Evolutionary conservation across 495 filamentous ascomycete genomes (phyloP).

Genomic region (Articulospora tetracladia): DNA sequence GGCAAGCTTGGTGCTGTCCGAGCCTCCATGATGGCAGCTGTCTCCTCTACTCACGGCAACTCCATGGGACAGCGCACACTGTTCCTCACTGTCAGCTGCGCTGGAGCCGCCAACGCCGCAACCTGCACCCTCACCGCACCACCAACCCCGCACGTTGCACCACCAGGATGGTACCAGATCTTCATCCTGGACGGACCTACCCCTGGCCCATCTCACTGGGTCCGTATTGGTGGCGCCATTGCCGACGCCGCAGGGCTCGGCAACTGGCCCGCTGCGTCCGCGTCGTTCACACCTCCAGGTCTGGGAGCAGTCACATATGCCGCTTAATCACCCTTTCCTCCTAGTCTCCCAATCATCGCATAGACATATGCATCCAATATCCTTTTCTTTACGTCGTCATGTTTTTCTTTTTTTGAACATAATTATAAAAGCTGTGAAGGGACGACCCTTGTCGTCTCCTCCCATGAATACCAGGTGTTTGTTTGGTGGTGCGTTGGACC

Average conservation of each 20-base stretch:
- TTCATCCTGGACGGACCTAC: conserved; percentile 56
- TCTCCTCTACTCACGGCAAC: conserved; percentile 59
- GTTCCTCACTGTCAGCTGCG: conserved; percentile 48
- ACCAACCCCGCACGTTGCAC: conserved; percentile 46
- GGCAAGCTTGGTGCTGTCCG: conserved; percentile 35
- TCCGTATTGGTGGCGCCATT: conserved; percentile 53
- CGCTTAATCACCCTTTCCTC: too few species aligned
- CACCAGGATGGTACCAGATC: conserved; percentile 61
- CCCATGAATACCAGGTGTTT: too few species aligned
- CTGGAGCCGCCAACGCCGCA: conserved; percentile 3
- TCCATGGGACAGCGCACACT: conserved; percentile 58
- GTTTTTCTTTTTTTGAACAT: too few species aligned
- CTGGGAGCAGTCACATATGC: conserved; percentile 11
- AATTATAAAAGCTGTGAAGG: too few species aligned
- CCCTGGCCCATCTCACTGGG: conserved; percentile 49
- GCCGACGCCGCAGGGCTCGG: conserved; percentile 52
- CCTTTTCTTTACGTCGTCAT: too few species aligned
- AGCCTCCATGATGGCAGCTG: conserved; percentile 53
- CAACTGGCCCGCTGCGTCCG: conserved; percentile 50
- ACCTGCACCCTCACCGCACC: conserved; percentile 52
- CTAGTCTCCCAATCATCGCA: too few species aligned
- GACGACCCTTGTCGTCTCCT: too few species aligned
- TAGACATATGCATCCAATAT: too few species aligned
- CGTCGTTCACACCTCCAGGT: conserved; percentile 40
- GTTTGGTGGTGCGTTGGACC: too few species aligned